A percentile compares a stretch with the other conserved stretches of the same genome.
Conservation (phyloP, 805 yeast genomes). For the Starmera amethionina region DNA sequence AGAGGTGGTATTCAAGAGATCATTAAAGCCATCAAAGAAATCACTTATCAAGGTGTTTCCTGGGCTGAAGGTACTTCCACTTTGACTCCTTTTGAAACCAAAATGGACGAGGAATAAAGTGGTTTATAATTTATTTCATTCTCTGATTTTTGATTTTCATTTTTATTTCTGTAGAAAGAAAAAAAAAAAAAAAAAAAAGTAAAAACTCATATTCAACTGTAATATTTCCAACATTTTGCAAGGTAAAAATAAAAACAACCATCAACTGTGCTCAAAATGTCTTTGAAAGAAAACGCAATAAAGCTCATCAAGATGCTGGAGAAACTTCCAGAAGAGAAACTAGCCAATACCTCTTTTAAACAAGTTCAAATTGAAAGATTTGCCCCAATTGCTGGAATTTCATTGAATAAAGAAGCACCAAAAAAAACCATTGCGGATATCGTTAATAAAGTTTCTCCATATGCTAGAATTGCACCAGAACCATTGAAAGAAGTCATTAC, state of each 20-base stretch:
- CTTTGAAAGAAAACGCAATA: slow-evolving; percentile 40
- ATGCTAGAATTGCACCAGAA: slow-evolving; percentile 29
- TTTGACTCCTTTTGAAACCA: slow-evolving; percentile 66
- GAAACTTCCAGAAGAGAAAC: slow-evolving; percentile 57
- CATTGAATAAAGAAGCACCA: slow-evolving; percentile 28
- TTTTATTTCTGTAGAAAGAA: too few relatives aligned
- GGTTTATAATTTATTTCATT: too few relatives aligned
- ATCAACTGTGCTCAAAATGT: slow-evolving; percentile 13
- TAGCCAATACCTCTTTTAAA: slow-evolving; percentile 62
- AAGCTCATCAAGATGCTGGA: slow-evolving; percentile 49
- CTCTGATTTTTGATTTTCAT: too few relatives aligned
- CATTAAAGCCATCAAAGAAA: slow-evolving; percentile 60
- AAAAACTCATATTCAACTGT: too few relatives aligned
- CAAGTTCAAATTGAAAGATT: slow-evolving; percentile 53
- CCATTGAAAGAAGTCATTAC: slow-evolving; percentile 40
- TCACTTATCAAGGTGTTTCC: slow-evolving; percentile 62
- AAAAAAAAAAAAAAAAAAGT: too few relatives aligned
- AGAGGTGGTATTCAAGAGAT: slow-evolving; percentile 79
- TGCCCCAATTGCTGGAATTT: slow-evolving; percentile 36
- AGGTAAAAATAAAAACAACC: neutral
- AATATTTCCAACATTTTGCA: neutral
- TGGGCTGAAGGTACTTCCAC: slow-evolving; percentile 83
- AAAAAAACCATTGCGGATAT: slow-evolving; percentile 28
- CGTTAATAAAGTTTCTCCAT: slow-evolving; percentile 36
- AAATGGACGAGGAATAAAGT: slow-evolving; percentile 32